Evolutionary conservation across 345 rosid species (phyloP), one percentile per base, ranked within the genome.

Genomic region (Euphorbia lathyris): DNA sequence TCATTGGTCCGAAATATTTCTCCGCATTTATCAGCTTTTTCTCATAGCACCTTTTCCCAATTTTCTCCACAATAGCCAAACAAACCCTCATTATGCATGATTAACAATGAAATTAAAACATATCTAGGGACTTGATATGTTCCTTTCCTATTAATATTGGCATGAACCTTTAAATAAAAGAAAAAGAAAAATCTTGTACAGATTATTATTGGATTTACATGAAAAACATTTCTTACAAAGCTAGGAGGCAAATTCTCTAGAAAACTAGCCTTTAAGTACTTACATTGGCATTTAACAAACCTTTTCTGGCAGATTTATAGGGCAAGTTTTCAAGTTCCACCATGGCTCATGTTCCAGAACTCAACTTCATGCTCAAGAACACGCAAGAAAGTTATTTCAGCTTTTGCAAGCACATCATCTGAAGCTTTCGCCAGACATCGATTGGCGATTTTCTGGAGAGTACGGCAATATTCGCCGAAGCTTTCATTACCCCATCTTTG

Each of bases 401-500:
- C 88, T 52, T 83, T 81, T 9, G 42, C 66, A 1, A 78, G 57
- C 16, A 58, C 87, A 0, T 84, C 88, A 0, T 73, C 45, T 0
- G 89, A 74, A 38, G 90, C 93, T 58, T 84, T 83, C 69, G 70
- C 79, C 16, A 90, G 76, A 34, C 78, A 80, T n/a, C 88, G 79
- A 65, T 88, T 85, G 0, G 75, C 87, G 2, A 89, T 86, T 34
- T 70, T 76, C 74, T 82, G 65, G 30, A 94, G 87, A 4, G 86
- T 72, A 0, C 10, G 65, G 58, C 97, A 91, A 38, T 90, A 91
- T 71, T 74, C 64, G 32, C 85, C 83, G 27, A 88, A 91, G 4
- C 79, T 83, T 0, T 83, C 86, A 9, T 82, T 90, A 17, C 98
- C 98, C 97, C 98, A 91, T 70, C 98, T 86, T 68, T 70, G 68